Percentiles rank a stretch among this genome's conserved stretches.
These are phyloP conservation scores for Nannochloris sp. DNA, from an alignment of 139 green algal species.

Conservation along the genomic window DNA sequence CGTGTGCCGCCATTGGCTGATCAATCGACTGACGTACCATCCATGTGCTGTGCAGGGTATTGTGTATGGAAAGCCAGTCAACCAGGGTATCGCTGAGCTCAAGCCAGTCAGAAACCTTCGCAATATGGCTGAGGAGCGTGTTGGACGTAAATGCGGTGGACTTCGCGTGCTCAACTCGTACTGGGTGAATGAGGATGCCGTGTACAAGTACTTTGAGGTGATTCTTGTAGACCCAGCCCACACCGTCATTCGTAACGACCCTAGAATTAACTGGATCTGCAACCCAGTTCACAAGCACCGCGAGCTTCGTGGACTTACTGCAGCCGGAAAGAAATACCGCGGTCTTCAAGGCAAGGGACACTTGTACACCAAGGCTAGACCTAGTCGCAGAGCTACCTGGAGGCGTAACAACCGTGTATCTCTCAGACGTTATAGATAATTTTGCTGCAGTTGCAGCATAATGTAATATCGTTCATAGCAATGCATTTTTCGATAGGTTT, in stretches of 20 bases:
- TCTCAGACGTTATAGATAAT: constrained; percentile 89
- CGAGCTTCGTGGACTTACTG: constrained; percentile 93
- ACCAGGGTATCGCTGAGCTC: constrained; percentile 94
- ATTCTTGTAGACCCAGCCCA: constrained; percentile 96
- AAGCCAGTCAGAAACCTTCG: constrained; percentile 92
- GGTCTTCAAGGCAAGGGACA: constrained; percentile 87
- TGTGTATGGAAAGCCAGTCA: constrained; percentile 96
- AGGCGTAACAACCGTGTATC: constrained; percentile 83
- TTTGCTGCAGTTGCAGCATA: background rate
- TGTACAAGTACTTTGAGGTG: constrained; percentile 99
- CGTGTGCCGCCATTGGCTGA: too few relatives aligned
- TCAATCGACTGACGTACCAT: too few relatives aligned
- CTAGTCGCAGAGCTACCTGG: constrained; percentile 76
- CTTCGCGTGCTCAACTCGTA: constrained; percentile 99
- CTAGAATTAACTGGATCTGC: constrained; percentile 98
- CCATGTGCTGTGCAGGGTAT: constrained; percentile 60
- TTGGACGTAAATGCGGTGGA: constrained; percentile 81
- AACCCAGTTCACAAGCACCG: constrained; percentile 97
- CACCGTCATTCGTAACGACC: constrained; percentile 87
- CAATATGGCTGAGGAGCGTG: constrained; percentile 90
- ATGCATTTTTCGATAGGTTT: too few relatives aligned
- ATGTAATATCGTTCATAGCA: background rate
- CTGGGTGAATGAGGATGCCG: constrained; percentile 99
- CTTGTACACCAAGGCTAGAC: constrained; percentile 78
- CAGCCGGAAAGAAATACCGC: constrained; percentile 83